Evolutionary conservation across 164 flowering plant species (phyloP), one percentile per base, ranked within the genome.

Genomic region (Echeveria elegans): DNA sequence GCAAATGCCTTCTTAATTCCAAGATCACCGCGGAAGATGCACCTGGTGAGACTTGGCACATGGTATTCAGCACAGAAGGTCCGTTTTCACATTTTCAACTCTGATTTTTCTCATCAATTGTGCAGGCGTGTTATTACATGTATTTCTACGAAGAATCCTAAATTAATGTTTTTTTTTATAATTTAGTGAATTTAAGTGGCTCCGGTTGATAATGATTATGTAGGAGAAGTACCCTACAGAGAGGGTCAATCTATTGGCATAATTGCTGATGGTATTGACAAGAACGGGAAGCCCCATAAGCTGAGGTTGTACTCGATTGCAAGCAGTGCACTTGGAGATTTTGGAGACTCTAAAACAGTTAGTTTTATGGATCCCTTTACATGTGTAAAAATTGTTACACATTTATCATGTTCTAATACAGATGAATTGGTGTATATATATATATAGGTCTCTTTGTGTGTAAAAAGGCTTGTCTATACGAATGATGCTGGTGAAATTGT

Each of bases 291-390:
- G 75, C 96, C 99, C 69, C 96, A 94, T 81, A 94, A 89, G 79
- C 78, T 94, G 62, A 89, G 99, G 69, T 71, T 94, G 60, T 94
- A 91, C 82, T 94, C 99, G 0, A 94, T 91, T 82, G 97, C 99
- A 26, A 94, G 99, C 85, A 94, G 99, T 76, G 99, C 99, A 48
- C 69, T 94, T 78, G 99, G 97, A 48, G 99, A 94, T 74, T 94
- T 94, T 76, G 97, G 99, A 66, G 96, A 94, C 82, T 91, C 96
- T 76, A 94, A 94, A 78, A 89, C 97, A 68, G 99, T 94, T 75
- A 74, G 88, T 47, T 66, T 63, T 67, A 12, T 14, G 5, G 38
- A 32, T 63, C n/a, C n/a, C n/a, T n/a, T n/a, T n/a, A n/a, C n/a
- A n/a, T n/a, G n/a, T n/a, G 12, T 34, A 18, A 15, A 34, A n/a